Conservation (phyloP, 352 stramenopile species). For the Globisporangium nagaii region DNA sequence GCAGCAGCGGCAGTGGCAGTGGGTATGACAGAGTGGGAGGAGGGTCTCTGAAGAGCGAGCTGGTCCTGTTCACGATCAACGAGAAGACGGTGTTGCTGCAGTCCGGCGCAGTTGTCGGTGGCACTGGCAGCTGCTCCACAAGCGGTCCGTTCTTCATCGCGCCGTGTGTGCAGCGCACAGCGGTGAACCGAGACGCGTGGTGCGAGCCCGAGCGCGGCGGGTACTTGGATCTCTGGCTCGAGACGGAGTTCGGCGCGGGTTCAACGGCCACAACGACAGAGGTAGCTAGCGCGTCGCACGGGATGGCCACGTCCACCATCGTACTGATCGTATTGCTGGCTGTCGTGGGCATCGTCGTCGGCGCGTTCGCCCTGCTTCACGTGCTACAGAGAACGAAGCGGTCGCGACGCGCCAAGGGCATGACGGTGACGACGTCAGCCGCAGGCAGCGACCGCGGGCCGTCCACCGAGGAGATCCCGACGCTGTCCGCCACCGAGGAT, state of each 20-base stretch:
- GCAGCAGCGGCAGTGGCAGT: neutral
- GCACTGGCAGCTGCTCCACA: neutral
- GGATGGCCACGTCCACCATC: neutral
- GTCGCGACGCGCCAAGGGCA: neutral
- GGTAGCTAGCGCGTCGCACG: neutral
- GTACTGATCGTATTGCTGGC: neutral
- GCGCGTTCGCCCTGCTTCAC: neutral
- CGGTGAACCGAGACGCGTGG: constrained; percentile 1
- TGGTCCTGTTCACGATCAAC: constrained; percentile 3
- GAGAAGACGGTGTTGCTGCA: neutral
- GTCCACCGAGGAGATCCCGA: neutral
- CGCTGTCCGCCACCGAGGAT: neutral
- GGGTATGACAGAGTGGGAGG: neutral
- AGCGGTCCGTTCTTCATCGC: neutral
- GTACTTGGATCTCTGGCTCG: constrained; percentile 6
- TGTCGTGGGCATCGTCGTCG: neutral
- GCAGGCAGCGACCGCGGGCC: neutral
- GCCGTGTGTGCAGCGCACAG: neutral
- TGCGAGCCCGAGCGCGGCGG: neutral
- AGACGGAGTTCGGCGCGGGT: neutral
- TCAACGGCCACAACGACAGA: neutral
- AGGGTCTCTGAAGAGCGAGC: neutral
- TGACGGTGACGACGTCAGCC: neutral
- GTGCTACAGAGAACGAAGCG: neutral
- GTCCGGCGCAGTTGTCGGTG: too few relatives aligned